Evolutionary conservation across 202 grass and related monocot genomes (phyloP), one percentile per base, ranked within the genome.

Genomic region (Digitaria exilis): DNA sequence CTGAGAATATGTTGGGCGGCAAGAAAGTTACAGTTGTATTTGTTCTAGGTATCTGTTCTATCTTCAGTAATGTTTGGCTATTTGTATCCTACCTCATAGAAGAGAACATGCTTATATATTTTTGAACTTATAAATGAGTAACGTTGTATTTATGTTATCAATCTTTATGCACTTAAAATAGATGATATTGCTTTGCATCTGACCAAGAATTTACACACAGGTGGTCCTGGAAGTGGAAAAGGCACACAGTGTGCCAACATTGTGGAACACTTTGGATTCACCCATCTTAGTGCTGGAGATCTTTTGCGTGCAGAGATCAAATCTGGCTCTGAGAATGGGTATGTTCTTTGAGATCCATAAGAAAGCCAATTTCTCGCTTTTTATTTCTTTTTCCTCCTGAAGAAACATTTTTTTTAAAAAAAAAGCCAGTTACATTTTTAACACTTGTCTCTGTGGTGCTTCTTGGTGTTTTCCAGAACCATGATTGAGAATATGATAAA

Each of bases 401-500:
- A 71, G 43, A 48, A 59, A 7, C 31, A 34, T 80, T 56, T 55
- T 82, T 6, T 1, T 2, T 2, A 34, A 19, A 84, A 74, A 25
- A 28, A 19, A 13, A n/a, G n/a, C 73, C 4, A 62, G 21, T 45
- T 61, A 7, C 51, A 55, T 32, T 62, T 15, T 77, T 74, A 44
- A 60, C 37, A 85, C 44, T 56, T 73, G 35, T 50, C 22, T 81
- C 82, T 42, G 43, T 72, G 69, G 41, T 76, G 21, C n/a, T 65
- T 26, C 46, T 71, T 92, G 10, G 41, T 76, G 41, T 59, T 92
- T 69, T 60, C 35, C 87, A 98, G 92, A 68, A 93, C 90, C 65
- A 98, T 98, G 95, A 97, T 97, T 71, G 90, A 95, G 62, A 94
- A 95, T 82, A 93, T 97, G 95, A 98, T 95, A 89, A 97, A 95